Evolutionary conservation across 2,329 filamentous ascomycete genomes (phyloP).

Genomic region (Fusarium marasasianum): DNA sequence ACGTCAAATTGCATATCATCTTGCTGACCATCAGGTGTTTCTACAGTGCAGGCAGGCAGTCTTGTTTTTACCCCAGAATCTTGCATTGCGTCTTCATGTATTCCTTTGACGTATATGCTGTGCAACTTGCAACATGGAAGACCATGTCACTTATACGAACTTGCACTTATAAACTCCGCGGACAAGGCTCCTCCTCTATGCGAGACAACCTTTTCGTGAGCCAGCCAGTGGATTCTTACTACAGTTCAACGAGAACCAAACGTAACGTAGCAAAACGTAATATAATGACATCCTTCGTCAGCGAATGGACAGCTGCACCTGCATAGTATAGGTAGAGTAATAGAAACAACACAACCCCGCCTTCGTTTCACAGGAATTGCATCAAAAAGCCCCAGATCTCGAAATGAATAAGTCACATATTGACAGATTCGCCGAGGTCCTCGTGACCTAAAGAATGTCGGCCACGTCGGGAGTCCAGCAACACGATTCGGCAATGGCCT

Average conservation of each 20-base stretch:
- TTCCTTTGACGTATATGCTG: conserved; percentile 24
- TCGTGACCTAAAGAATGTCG: conserved; percentile 25
- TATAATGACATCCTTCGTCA: conserved; percentile 18
- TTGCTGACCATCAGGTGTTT: conserved; percentile 24
- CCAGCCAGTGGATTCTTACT: background rate
- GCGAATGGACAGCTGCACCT: conserved; percentile 32
- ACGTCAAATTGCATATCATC: conserved; percentile 23
- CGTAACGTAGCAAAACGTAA: conserved; percentile 43
- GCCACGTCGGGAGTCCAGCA: conserved; percentile 19
- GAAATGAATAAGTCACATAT: background rate
- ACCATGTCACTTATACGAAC: conserved; percentile 7
- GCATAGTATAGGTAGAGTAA: conserved; percentile 39
- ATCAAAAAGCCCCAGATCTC: conserved; percentile 20
- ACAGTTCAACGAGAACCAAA: conserved; percentile 13
- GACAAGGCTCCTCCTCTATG: conserved; percentile 27
- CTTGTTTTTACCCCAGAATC: background rate
- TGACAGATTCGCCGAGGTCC: conserved; percentile 28
- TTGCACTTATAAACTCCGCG: conserved; percentile 17
- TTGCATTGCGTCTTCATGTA: conserved; percentile 17
- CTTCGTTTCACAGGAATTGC: conserved; percentile 9
- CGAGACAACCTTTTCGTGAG: conserved; percentile 12
- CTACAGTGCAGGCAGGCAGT: background rate
- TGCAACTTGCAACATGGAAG: background rate
- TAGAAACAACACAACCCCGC: conserved; percentile 39
- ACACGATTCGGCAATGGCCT: conserved; percentile 38